These are phyloP conservation scores for Fraxinus quadrangulata DNA, from an alignment of 257 asterid genomes.

Conservation along the genomic window DNA sequence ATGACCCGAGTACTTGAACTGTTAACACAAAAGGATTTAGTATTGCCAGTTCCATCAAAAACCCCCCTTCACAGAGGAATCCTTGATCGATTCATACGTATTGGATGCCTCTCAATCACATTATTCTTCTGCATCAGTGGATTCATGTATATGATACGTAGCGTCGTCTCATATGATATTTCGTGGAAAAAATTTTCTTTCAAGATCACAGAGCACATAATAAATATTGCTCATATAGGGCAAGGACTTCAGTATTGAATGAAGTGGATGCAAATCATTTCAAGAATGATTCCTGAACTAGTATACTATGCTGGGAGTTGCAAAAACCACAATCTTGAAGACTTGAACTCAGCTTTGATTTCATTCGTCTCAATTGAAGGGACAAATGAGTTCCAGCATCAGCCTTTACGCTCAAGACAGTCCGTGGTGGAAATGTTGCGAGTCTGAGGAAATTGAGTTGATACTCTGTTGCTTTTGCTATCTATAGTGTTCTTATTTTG, in stretches of 20 bases:
- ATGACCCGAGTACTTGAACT: too few relatives aligned
- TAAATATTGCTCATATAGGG: not conserved
- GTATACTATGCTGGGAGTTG: not conserved
- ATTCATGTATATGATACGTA: too few relatives aligned
- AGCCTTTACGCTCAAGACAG: not conserved
- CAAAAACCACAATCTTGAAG: not conserved
- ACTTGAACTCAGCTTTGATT: not conserved
- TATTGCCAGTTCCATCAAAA: too few relatives aligned
- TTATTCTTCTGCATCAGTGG: too few relatives aligned
- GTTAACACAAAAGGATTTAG: too few relatives aligned
- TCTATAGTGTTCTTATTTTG: not conserved
- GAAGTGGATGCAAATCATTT: not conserved
- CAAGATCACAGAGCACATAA: too few relatives aligned
- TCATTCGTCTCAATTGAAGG: not conserved
- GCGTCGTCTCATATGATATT: slow-evolving; percentile 1
- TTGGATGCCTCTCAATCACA: too few relatives aligned
- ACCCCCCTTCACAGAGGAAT: too few relatives aligned
- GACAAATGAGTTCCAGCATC: not conserved
- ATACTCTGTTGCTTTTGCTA: not conserved
- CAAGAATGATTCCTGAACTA: not conserved
- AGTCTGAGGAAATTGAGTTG: not conserved
- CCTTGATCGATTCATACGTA: too few relatives aligned
- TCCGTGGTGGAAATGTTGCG: not conserved
- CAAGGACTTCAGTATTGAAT: not conserved
- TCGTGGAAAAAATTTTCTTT: too few relatives aligned